These are phyloP conservation scores for Haplographium delicatum DNA, from an alignment of 495 filamentous ascomycete species.

Conservation along the genomic window DNA sequence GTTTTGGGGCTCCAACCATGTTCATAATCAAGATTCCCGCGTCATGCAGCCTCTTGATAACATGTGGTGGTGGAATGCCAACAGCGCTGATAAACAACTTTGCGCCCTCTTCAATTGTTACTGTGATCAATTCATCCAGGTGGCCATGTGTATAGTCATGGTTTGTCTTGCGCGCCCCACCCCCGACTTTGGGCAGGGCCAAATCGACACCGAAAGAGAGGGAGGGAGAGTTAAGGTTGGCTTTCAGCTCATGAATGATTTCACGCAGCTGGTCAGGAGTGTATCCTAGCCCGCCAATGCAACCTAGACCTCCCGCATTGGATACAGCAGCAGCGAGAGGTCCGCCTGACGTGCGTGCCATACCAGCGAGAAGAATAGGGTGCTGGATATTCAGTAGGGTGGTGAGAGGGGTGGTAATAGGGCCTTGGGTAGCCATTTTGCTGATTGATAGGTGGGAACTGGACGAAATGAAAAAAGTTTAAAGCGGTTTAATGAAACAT, in stretches of 20 bases:
- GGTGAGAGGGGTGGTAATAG: conserved; percentile 71
- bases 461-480: no score
- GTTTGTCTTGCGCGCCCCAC: conserved; percentile 74
- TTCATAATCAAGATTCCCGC: conserved; percentile 83
- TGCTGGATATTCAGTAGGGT: conserved; percentile 69
- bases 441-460: not conserved
- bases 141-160: conserved; percentile 87
- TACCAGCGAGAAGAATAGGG: conserved; percentile 81
- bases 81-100: conserved; percentile 78
- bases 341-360: conserved; percentile 76
- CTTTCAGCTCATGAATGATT: conserved; percentile 80
- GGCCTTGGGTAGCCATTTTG: conserved; percentile 29
- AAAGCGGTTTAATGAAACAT: not conserved
- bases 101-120: conserved; percentile 72
- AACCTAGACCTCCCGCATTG: conserved; percentile 83
- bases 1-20: conserved; percentile 90
- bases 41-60: conserved; percentile 66
- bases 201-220: conserved; percentile 87
- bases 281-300: conserved; percentile 82
- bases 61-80: conserved; percentile 65
- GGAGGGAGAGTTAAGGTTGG: conserved; percentile 51
- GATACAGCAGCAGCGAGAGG: conserved; percentile 78
- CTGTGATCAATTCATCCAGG: conserved; percentile 75
- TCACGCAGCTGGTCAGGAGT: conserved; percentile 69
- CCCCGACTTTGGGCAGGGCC: conserved; percentile 79